These are phyloP conservation scores for Alternaria ethzedia DNA, from an alignment of 2,329 filamentous ascomycete species.

Conservation along the genomic window DNA sequence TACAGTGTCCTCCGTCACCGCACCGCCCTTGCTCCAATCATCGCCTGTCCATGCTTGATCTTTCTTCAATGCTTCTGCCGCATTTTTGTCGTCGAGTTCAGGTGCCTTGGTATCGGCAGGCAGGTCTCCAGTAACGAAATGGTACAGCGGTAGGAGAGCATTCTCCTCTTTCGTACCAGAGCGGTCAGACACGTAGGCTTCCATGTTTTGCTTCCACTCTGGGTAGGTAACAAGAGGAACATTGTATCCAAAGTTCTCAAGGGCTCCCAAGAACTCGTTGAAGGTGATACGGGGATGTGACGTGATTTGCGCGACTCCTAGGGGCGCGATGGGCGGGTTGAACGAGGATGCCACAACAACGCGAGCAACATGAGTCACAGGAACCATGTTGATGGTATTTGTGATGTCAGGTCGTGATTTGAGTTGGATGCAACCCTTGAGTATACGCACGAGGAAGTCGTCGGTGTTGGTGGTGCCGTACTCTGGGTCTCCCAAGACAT, in stretches of 20 bases:
- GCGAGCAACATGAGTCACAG: slow-evolving; percentile 82
- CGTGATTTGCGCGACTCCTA: slow-evolving; percentile 78
- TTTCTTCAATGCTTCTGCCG: slow-evolving; percentile 66
- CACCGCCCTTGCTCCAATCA: slow-evolving; percentile 62
- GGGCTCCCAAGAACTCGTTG: slow-evolving; percentile 74
- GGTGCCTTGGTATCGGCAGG: slow-evolving; percentile 73
- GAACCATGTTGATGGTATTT: slow-evolving; percentile 90
- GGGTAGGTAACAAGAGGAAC: slow-evolving; percentile 71
- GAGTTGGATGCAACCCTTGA: slow-evolving; percentile 88
- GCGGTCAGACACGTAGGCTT: slow-evolving; percentile 67
- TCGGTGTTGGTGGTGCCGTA: slow-evolving; percentile 78
- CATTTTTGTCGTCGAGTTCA: slow-evolving; percentile 76
- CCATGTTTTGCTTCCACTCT: slow-evolving; percentile 71
- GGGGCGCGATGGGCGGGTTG: slow-evolving; percentile 61
- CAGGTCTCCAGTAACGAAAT: slow-evolving; percentile 74
- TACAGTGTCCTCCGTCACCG: slow-evolving; percentile 66
- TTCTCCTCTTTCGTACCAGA: slow-evolving; percentile 69
- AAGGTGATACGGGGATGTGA: slow-evolving; percentile 78
- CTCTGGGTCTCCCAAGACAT: slow-evolving; percentile 76
- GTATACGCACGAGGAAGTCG: slow-evolving; percentile 86
- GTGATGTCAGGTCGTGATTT: slow-evolving; percentile 73
- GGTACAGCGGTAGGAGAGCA: slow-evolving; percentile 73
- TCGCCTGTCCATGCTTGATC: slow-evolving; percentile 67
- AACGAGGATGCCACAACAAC: slow-evolving; percentile 78
- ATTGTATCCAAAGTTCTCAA: slow-evolving; percentile 76